Conservation (phyloP, 2,329 filamentous ascomycete species). For the Penicillium thymicola region DNA sequence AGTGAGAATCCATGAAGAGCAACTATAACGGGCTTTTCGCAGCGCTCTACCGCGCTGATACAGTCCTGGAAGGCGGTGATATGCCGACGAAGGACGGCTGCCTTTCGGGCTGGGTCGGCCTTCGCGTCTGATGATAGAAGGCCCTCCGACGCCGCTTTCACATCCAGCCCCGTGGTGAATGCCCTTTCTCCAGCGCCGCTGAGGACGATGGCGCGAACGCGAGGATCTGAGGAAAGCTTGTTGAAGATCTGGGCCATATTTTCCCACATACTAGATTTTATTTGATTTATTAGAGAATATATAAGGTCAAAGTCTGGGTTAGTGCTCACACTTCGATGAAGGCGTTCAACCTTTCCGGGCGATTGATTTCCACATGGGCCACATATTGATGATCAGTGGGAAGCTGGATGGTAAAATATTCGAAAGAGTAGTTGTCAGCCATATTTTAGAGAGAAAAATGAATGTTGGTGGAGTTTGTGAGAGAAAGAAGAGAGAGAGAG, state of each 20-base stretch:
- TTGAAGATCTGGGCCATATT: constrained; percentile 72
- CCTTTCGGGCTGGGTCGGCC: constrained; percentile 62
- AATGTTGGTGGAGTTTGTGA: background rate
- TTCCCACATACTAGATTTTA: constrained; percentile 66
- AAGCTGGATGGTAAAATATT: constrained; percentile 71
- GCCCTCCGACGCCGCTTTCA: constrained; percentile 63
- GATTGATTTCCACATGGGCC: constrained; percentile 89
- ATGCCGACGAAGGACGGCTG: constrained; percentile 61
- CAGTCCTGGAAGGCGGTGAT: constrained; percentile 78
- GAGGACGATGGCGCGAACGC: constrained; percentile 73
- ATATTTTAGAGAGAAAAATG: constrained; percentile 14
- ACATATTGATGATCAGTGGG: constrained; percentile 62
- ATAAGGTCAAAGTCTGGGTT: background rate
- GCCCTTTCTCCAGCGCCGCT: constrained; percentile 77
- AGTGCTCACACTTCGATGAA: constrained; percentile 64
- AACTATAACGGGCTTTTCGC: constrained; percentile 86
- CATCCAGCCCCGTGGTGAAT: constrained; percentile 83
- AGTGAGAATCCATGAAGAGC: constrained; percentile 75
- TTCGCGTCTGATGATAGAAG: constrained; percentile 42
- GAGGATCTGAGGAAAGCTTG: constrained; percentile 66
- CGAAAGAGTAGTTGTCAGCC: constrained; percentile 24
- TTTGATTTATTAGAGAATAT: constrained; percentile 2
- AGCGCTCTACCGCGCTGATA: constrained; percentile 73
- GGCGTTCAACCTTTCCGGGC: constrained; percentile 81
- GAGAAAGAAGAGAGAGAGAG: background rate